These are phyloP conservation scores for Cladosporium sp. DNA, from an alignment of 2,329 filamentous ascomycete genomes.

Conservation along the genomic window DNA sequence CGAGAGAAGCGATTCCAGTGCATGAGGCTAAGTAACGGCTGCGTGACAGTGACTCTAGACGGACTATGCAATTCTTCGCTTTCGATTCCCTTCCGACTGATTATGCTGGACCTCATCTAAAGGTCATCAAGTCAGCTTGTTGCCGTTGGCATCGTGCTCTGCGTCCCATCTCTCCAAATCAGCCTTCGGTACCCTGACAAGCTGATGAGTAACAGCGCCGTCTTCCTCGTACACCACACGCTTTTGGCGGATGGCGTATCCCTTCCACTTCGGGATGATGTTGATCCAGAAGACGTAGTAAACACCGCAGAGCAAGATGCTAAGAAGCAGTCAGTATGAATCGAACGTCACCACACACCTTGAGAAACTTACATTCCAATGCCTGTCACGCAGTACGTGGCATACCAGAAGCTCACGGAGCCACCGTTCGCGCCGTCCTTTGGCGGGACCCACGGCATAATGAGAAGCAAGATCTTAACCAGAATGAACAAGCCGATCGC, in stretches of 20 bases:
- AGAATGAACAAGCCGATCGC: conserved; percentile 61
- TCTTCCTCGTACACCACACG: conserved; percentile 25
- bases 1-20: neutral
- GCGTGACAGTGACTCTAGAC: neutral
- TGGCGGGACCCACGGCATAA: conserved; percentile 73
- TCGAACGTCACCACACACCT: neutral
- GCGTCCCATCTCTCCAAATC: conserved; percentile 60
- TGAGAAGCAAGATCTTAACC: conserved; percentile 61
- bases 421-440: conserved; percentile 59
- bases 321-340: conserved; percentile 27
- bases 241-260: conserved; percentile 58
- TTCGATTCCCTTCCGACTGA: too few relatives aligned
- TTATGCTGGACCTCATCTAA: neutral
- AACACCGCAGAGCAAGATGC: conserved; percentile 53
- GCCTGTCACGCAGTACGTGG: conserved; percentile 65
- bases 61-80: neutral
- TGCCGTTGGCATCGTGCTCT: conserved; percentile 52
- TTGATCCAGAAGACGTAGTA: conserved; percentile 64
- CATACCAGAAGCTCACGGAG: conserved; percentile 73
- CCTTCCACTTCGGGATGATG: conserved; percentile 53
- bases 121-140: conserved; percentile 12
- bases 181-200: conserved; percentile 56
- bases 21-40: neutral
- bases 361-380: conserved; percentile 57
- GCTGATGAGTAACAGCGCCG: conserved; percentile 52